phyloP scores from a whole-genome alignment of 164 flowering plant genomes.

The Berberis vulgaris region DNA sequence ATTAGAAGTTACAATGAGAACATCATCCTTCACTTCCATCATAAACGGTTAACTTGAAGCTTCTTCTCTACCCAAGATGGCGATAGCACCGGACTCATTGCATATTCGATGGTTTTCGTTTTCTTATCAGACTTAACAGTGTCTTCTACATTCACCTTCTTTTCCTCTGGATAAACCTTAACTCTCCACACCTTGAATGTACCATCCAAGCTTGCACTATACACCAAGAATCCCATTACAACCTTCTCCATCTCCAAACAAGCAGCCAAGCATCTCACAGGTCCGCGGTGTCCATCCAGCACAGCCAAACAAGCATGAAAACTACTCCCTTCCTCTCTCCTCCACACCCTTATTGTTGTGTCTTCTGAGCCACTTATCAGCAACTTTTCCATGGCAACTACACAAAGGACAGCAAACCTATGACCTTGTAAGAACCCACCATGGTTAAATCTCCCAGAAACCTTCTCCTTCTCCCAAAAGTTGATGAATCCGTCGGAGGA shows the following conservation, averaged over 20 bases:
- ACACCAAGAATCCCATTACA: slow-evolving; percentile 28
- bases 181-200: slow-evolving; percentile 48
- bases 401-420: slow-evolving; percentile 31
- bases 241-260: slow-evolving; percentile 28
- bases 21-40: background rate
- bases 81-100: slow-evolving; percentile 57
- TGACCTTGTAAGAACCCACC: slow-evolving; percentile 35
- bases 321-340: slow-evolving; percentile 29
- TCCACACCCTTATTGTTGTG: slow-evolving; percentile 41
- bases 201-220: slow-evolving; percentile 38
- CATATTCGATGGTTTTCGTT: slow-evolving; percentile 16
- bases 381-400: slow-evolving; percentile 23
- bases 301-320: slow-evolving; percentile 32
- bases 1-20: too few relatives aligned
- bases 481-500: slow-evolving; percentile 35
- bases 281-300: slow-evolving; percentile 42
- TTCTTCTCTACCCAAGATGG: slow-evolving; percentile 74
- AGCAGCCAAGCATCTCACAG: slow-evolving; percentile 43
- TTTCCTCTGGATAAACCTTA: slow-evolving; percentile 22
- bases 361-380: slow-evolving; percentile 47
- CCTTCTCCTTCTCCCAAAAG: slow-evolving; percentile 35
- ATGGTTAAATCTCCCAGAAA: slow-evolving; percentile 28
- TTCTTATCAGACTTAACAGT: slow-evolving; percentile 5
- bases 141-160: slow-evolving; percentile 10
- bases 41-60: slow-evolving; percentile 23